Conservation (phyloP, 257 asterid genomes). For the Sherardia arvensis region DNA sequence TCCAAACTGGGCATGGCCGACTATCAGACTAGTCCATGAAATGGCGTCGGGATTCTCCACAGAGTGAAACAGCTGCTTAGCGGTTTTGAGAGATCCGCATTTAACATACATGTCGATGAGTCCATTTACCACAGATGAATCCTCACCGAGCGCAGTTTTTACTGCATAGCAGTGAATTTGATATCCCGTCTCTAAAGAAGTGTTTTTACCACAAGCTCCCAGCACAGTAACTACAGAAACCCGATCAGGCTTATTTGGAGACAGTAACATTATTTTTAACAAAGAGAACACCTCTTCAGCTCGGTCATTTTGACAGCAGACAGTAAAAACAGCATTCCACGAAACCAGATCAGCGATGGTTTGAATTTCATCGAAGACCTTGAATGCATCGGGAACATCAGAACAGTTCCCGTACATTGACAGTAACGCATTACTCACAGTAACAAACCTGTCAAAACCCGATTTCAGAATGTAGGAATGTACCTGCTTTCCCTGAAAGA, state of each 20-base stretch:
- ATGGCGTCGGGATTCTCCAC: conserved; percentile 37
- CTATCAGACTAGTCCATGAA: conserved; percentile 64
- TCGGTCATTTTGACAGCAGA: conserved; percentile 36
- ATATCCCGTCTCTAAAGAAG: conserved; percentile 48
- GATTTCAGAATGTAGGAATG: conserved; percentile 46
- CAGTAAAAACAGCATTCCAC: conserved; percentile 65
- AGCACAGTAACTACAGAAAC: conserved; percentile 38
- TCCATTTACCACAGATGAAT: conserved; percentile 43
- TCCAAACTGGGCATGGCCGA: conserved; percentile 71
- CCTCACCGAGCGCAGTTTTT: conserved; percentile 38
- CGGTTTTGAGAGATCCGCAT: conserved; percentile 56
- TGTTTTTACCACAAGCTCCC: conserved; percentile 49
- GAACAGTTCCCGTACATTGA: conserved; percentile 68
- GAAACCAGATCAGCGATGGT: conserved; percentile 52
- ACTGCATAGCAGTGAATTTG: conserved; percentile 34
- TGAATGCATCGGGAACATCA: conserved; percentile 30
- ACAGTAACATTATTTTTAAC: conserved; percentile 39
- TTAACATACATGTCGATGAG: conserved; percentile 61
- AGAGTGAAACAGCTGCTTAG: conserved; percentile 40
- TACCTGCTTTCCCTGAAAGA: conserved; percentile 55
- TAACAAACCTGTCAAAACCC: conserved; percentile 34
- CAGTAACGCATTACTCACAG: conserved; percentile 57
- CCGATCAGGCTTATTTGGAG: conserved; percentile 42
- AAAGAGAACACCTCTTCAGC: conserved; percentile 40
- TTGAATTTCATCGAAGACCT: conserved; percentile 34